Evolutionary conservation across 257 asterid species (phyloP).

Genomic region (Jaltomata sinuosa): DNA sequence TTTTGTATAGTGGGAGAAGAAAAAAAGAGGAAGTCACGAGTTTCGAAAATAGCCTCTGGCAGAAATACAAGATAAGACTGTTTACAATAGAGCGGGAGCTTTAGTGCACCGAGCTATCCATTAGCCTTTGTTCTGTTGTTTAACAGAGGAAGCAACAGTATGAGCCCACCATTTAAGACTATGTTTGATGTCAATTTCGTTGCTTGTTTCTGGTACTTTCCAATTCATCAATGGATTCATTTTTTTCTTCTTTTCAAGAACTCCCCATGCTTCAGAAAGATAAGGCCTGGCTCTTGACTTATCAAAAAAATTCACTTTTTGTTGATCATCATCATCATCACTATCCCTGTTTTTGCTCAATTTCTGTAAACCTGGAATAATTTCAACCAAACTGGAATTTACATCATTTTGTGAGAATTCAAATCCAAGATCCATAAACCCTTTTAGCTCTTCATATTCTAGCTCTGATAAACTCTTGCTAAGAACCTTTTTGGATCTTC

Average conservation of each 20-base stretch:
- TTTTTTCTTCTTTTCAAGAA: conserved; percentile 1
- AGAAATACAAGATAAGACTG: too few relatives aligned
- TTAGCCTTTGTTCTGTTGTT: background rate
- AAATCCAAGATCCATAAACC: conserved; percentile 63
- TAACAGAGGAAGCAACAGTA: conserved; percentile 47
- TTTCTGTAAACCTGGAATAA: conserved; percentile 49
- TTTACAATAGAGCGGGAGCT: too few relatives aligned
- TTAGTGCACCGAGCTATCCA: too few relatives aligned
- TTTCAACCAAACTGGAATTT: conserved; percentile 21
- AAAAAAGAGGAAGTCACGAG: background rate
- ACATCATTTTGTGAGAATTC: conserved; percentile 41
- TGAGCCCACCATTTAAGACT: conserved; percentile 65
- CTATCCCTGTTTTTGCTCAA: background rate
- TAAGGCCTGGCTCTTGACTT: conserved; percentile 32
- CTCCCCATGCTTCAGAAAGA: conserved; percentile 55
- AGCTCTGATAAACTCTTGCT: conserved; percentile 54
- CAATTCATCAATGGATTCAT: conserved; percentile 20
- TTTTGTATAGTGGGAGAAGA: background rate
- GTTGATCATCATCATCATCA: background rate
- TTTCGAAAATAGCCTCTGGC: too few relatives aligned
- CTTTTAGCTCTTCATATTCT: conserved; percentile 46
- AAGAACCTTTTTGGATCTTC: background rate
- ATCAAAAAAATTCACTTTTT: background rate
- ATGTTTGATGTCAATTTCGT: conserved; percentile 36
- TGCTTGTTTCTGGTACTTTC: conserved; percentile 21